Evolutionary conservation across 116 monocot genomes (phyloP).

Genomic region (Dioscorea cayenensis): DNA sequence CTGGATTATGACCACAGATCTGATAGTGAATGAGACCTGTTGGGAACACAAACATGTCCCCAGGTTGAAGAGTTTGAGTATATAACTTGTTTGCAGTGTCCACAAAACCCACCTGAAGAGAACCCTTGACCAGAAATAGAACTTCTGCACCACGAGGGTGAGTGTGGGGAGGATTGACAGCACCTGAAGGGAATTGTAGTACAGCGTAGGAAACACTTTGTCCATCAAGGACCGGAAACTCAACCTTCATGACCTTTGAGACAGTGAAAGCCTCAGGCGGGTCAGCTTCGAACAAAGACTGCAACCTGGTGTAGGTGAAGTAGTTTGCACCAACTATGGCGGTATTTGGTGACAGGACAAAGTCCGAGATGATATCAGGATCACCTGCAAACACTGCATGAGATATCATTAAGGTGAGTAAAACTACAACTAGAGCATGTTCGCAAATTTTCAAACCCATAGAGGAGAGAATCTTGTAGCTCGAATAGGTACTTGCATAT

Average conservation of each 20-base stretch:
- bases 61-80: not conserved
- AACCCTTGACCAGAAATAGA: not conserved
- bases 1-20: not conserved
- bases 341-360: not conserved
- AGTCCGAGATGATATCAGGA: conserved; percentile 6
- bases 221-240: not conserved
- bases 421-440: conserved; percentile 2
- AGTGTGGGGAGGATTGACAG: too few relatives aligned
- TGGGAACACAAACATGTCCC: not conserved
- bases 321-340: not conserved
- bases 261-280: too few relatives aligned
- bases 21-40: not conserved
- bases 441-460: not conserved
- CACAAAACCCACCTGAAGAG: not conserved
- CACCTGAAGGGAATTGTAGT: not conserved
- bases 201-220: not conserved
- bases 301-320: too few relatives aligned
- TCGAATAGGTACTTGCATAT: too few relatives aligned
- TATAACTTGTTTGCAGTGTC: not conserved
- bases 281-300: too few relatives aligned
- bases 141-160: too few relatives aligned
- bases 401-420: not conserved
- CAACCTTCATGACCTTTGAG: too few relatives aligned
- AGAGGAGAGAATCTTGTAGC: not conserved
- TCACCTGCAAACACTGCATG: conserved; percentile 1